Evolutionary conservation across 2,329 filamentous ascomycete genomes (phyloP).

Genomic region (Ascochyta clinopodiicola): DNA sequence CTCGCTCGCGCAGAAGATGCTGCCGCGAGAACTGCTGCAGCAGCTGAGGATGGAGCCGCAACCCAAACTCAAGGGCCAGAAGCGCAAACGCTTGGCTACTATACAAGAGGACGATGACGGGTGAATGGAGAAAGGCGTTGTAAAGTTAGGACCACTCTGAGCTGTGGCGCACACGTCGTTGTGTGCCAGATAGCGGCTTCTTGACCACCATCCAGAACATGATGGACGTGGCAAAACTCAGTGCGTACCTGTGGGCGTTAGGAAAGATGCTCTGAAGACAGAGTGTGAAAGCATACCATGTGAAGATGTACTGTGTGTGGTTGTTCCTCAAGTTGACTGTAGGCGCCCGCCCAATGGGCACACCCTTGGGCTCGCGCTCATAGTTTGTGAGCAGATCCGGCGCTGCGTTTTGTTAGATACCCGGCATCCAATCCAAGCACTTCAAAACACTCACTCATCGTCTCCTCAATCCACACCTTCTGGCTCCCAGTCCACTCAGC

Average conservation of each 20-base stretch:
- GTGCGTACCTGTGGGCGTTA: conserved; percentile 73
- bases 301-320: conserved; percentile 98
- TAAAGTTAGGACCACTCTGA: conserved; percentile 69
- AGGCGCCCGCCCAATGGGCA: conserved; percentile 85
- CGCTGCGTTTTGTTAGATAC: conserved; percentile 59
- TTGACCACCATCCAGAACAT: conserved; percentile 97
- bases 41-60: conserved; percentile 71
- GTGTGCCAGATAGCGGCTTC: conserved; percentile 77
- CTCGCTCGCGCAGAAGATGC: conserved; percentile 80
- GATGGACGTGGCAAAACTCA: conserved; percentile 82
- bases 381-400: conserved; percentile 79
- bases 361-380: conserved; percentile 77
- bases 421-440: background rate
- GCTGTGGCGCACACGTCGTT: conserved; percentile 77
- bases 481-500: conserved; percentile 81
- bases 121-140: conserved; percentile 38
- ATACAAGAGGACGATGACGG: conserved; percentile 55
- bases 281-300: too few relatives aligned
- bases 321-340: conserved; percentile 96
- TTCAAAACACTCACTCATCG: conserved; percentile 72
- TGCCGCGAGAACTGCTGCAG: conserved; percentile 83
- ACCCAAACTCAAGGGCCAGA: conserved; percentile 55
- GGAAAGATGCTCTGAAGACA: conserved; percentile 9
- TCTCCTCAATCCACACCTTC: conserved; percentile 93
- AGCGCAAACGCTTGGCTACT: conserved; percentile 51